A percentile compares a stretch with the other conserved stretches of the same genome.
phyloP scores from a whole-genome alignment of 2,329 filamentous ascomycete species.

The Grosmannia clavigera region DNA sequence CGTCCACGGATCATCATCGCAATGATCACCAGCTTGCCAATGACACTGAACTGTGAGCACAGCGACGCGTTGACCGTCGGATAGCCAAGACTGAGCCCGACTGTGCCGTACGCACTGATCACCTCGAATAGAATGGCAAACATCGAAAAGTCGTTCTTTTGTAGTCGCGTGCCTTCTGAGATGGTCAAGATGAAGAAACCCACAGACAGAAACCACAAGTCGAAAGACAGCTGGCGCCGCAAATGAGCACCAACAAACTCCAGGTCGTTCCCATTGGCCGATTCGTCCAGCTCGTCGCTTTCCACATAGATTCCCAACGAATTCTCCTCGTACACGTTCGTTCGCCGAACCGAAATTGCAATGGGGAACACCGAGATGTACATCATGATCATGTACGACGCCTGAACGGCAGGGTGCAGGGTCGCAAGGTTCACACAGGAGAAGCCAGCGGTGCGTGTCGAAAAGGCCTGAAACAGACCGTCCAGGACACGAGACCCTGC shows the following conservation, averaged over 20 bases:
- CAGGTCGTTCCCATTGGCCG: slow-evolving; percentile 45
- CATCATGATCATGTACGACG: slow-evolving; percentile 98
- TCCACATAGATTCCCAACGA: slow-evolving; percentile 61
- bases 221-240: slow-evolving; percentile 86
- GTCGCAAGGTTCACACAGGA: slow-evolving; percentile 63
- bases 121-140: slow-evolving; percentile 72
- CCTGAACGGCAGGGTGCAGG: slow-evolving; percentile 82
- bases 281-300: slow-evolving; percentile 30
- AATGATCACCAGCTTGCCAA: slow-evolving; percentile 59
- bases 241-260: slow-evolving; percentile 88
- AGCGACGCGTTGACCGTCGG: slow-evolving; percentile 65
- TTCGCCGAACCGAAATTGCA: slow-evolving; percentile 84
- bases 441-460: slow-evolving; percentile 86
- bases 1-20: slow-evolving; percentile 59
- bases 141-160: slow-evolving; percentile 50
- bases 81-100: slow-evolving; percentile 81
- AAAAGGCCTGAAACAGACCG: slow-evolving; percentile 79
- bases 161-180: slow-evolving; percentile 62
- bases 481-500: slow-evolving; percentile 67
- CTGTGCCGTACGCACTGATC: slow-evolving; percentile 85
- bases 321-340: slow-evolving; percentile 93
- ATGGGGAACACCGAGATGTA: slow-evolving; percentile 97
- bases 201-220: slow-evolving; percentile 92
- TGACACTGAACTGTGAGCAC: slow-evolving; percentile 62
- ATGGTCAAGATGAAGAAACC: slow-evolving; percentile 90